Evolutionary conservation across 1,284 basidiomycete species (phyloP).

Genomic region (Trichosporon sp.): DNA sequence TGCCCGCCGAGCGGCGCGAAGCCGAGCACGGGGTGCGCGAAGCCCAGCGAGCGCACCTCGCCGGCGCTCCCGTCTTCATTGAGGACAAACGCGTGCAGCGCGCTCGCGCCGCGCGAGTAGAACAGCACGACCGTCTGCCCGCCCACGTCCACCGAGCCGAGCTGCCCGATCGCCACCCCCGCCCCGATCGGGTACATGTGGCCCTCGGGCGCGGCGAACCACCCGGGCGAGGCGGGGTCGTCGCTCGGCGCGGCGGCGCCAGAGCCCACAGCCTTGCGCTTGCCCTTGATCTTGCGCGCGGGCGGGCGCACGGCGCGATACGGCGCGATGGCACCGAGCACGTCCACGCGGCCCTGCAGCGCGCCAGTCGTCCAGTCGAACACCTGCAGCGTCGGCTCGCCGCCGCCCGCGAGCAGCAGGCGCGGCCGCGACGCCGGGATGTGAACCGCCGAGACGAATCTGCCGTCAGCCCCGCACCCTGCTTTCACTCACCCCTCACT

Average conservation of each 20-base stretch:
- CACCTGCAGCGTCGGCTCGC: constrained; percentile 68
- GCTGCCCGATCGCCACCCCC: constrained; percentile 45
- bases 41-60: constrained; percentile 26
- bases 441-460: constrained; percentile 76
- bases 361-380: constrained; percentile 73
- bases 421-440: constrained; percentile 57
- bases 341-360: constrained; percentile 56
- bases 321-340: constrained; percentile 59
- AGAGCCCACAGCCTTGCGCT: constrained; percentile 29
- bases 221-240: constrained; percentile 28
- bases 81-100: constrained; percentile 41
- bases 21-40: constrained; percentile 43
- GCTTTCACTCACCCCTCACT: constrained; percentile 65
- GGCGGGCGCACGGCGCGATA: constrained; percentile 57
- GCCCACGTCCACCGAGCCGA: constrained; percentile 28
- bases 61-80: constrained; percentile 13
- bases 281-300: constrained; percentile 32
- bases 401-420: constrained; percentile 75
- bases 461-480: constrained; percentile 40
- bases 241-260: constrained; percentile 14
- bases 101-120: constrained; percentile 45
- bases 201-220: constrained; percentile 38
- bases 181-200: constrained; percentile 41
- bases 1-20: constrained; percentile 31
- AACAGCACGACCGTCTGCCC: constrained; percentile 38